Percentiles rank a stretch among this genome's conserved stretches.
Conservation (phyloP, 768 basidiomycete genomes). For the Mycena albidolilacea region DNA sequence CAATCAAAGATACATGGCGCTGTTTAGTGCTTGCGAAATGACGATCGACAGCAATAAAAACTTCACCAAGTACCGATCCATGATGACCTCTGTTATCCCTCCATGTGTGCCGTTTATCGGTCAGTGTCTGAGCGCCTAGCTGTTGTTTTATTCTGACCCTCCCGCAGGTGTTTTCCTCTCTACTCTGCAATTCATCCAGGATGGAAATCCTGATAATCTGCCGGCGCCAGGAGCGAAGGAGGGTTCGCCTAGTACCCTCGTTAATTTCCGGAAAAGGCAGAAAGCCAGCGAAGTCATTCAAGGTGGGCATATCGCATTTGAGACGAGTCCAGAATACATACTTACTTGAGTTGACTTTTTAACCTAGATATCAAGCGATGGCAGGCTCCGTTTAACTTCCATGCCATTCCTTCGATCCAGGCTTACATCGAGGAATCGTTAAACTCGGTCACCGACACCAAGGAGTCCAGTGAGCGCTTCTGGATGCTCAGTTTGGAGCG, state of each 20-base stretch:
- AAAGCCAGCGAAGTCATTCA: slow-evolving; percentile 62
- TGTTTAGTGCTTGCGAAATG: slow-evolving; percentile 86
- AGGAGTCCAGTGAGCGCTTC: slow-evolving; percentile 80
- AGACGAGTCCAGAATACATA: too few relatives aligned
- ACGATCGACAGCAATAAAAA: slow-evolving; percentile 95
- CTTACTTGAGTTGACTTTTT: too few relatives aligned
- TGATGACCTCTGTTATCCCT: slow-evolving; percentile 86
- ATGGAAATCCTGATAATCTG: slow-evolving; percentile 91
- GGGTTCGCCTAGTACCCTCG: slow-evolving; percentile 59
- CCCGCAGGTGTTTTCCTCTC: slow-evolving; percentile 92
- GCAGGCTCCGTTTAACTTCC: slow-evolving; percentile 93
- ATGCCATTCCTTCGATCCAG: slow-evolving; percentile 74
- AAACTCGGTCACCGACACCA: slow-evolving; percentile 76
- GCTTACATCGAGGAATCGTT: slow-evolving; percentile 86
- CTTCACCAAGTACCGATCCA: slow-evolving; percentile 91
- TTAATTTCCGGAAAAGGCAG: slow-evolving; percentile 97
- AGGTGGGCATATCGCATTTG: too few relatives aligned
- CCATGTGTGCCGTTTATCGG: slow-evolving; percentile 99
- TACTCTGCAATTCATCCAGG: slow-evolving; percentile 97
- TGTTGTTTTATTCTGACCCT: slow-evolving; percentile 19
- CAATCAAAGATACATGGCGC: slow-evolving; percentile 77
- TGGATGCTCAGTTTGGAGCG: slow-evolving; percentile 90
- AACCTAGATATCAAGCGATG: slow-evolving; percentile 89
- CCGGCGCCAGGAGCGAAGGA: slow-evolving; percentile 44
- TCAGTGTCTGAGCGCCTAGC: slow-evolving; percentile 51